Percentiles rank a stretch among this genome's conserved stretches.
These are phyloP conservation scores for Gloeopeniophorella convolvens DNA, from an alignment of 768 basidiomycete species.

Conservation along the genomic window DNA sequence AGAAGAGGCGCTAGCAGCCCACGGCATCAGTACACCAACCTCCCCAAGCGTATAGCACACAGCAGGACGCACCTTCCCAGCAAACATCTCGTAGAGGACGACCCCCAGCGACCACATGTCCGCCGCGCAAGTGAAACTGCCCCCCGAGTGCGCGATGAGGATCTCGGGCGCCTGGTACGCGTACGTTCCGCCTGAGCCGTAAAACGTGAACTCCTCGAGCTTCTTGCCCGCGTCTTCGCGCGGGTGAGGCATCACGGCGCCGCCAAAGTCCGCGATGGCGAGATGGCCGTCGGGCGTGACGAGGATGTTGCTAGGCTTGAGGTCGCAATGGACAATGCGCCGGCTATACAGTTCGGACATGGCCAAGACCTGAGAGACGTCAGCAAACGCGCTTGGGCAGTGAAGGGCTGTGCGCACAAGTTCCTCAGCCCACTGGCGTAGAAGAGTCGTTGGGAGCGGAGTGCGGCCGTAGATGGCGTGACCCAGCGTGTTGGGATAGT, in stretches of 20 bases:
- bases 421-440: slow-evolving; percentile 10
- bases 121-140: slow-evolving; percentile 5
- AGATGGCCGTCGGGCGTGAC: slow-evolving; percentile 16
- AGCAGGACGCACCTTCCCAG: neutral
- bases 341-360: slow-evolving; percentile 32
- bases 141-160: slow-evolving; percentile 1
- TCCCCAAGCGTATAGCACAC: neutral
- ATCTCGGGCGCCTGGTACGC: slow-evolving; percentile 18
- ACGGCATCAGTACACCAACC: neutral
- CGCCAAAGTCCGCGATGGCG: slow-evolving; percentile 20
- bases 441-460: neutral
- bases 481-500: slow-evolving; percentile 13
- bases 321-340: slow-evolving; percentile 41
- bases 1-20: slow-evolving; percentile 7
- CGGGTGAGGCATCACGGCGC: neutral
- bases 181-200: slow-evolving; percentile 11
- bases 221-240: neutral
- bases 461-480: neutral
- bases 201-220: neutral
- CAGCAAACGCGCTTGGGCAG: neutral
- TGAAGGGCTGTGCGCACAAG: slow-evolving; percentile 5
- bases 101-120: slow-evolving; percentile 18
- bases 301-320: slow-evolving; percentile 37
- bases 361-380: slow-evolving; percentile 4
- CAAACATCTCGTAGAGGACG: slow-evolving; percentile 13